phyloP scores from a whole-genome alignment of 306 rosid species.

The Rosa rugosa region DNA sequence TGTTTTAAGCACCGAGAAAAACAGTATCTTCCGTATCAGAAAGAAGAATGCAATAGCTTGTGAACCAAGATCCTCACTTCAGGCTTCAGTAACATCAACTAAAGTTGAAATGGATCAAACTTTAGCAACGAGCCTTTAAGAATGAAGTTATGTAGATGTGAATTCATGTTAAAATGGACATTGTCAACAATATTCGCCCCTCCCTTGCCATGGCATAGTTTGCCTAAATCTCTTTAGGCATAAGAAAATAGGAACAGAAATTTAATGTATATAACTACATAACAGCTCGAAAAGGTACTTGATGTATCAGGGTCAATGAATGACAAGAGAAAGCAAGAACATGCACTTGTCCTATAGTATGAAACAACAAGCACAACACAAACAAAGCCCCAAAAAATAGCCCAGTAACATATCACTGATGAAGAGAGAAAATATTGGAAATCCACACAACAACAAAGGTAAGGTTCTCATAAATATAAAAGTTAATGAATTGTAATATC shows the following conservation, averaged over 20 bases:
- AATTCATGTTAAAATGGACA: conserved; percentile 26
- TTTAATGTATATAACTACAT: background rate
- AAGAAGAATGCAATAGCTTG: background rate
- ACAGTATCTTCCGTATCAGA: background rate
- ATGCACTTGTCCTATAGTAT: background rate
- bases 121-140: too few species aligned
- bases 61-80: background rate
- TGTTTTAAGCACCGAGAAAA: conserved; percentile 6
- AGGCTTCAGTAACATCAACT: conserved; percentile 2
- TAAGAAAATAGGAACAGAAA: conserved; percentile 25
- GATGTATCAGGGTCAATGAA: too few species aligned
- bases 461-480: background rate
- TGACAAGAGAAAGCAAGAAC: background rate
- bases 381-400: background rate
- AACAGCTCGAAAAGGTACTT: background rate
- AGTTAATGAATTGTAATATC: background rate
- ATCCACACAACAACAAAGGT: background rate
- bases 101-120: background rate
- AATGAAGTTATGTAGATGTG: background rate
- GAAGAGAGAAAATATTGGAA: background rate
- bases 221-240: conserved; percentile 26
- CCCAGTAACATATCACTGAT: background rate
- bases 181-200: background rate
- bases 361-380: background rate
- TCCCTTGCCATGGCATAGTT: conserved; percentile 26